A percentile compares a stretch with the other conserved stretches of the same genome.
These are phyloP conservation scores for Gracilariopsis chorda DNA, from an alignment of 23 red algal species.

Conservation along the genomic window DNA sequence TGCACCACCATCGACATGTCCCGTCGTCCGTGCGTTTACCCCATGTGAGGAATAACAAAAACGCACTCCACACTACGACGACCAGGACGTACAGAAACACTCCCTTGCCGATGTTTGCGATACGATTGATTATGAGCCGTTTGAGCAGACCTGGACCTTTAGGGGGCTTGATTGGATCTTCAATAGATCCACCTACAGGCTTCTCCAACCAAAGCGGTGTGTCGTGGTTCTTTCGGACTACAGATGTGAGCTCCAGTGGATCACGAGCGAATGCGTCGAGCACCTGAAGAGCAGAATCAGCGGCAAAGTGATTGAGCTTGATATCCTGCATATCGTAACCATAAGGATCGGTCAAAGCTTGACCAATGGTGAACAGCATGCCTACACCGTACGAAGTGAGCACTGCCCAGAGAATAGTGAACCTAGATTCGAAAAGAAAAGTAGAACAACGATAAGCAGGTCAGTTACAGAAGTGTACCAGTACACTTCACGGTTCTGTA, in stretches of 20 bases:
- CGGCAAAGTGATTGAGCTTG: slow-evolving; percentile 29
- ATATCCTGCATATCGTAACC: slow-evolving; percentile 42
- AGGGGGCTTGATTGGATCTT: no score
- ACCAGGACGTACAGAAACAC: background rate
- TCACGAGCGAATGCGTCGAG: background rate
- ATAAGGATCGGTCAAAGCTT: slow-evolving; percentile 18
- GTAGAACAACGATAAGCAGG: no score
- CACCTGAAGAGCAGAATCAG: background rate
- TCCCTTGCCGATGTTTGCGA: background rate
- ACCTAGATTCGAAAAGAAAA: no score
- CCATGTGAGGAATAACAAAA: slow-evolving; percentile 28
- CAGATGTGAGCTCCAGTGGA: background rate
- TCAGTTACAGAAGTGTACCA: no score
- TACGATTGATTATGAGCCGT: background rate
- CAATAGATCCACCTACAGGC: background rate
- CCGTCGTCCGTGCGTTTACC: background rate
- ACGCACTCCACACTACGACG: background rate
- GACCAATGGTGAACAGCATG: slow-evolving; percentile 32
- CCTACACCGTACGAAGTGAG: slow-evolving; percentile 39
- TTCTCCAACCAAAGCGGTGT: background rate
- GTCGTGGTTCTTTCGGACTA: background rate
- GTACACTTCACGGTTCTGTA: no score
- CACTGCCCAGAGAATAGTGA: slow-evolving; percentile 46
- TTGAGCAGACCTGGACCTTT: background rate
- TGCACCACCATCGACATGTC: slow-evolving; percentile 39